Percentiles rank a stretch among this genome's conserved stretches.
Conservation (phyloP, 2,329 filamentous ascomycete genomes). For the Colletotrichum chrysophilum region DNA sequence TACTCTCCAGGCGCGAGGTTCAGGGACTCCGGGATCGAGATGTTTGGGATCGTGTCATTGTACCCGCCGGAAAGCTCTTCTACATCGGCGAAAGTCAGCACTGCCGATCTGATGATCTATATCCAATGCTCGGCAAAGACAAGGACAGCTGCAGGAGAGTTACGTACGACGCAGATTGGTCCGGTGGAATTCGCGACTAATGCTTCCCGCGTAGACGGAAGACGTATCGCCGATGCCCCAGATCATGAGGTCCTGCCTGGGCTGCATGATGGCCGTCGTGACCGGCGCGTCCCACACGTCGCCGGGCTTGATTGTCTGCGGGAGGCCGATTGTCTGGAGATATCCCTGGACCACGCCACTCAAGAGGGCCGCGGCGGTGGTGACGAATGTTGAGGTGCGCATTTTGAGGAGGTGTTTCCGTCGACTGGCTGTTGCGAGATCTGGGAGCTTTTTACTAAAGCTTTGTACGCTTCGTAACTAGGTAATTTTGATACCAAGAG, state of each 20-base stretch:
- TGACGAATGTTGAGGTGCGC: not conserved
- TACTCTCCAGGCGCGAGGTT: not conserved
- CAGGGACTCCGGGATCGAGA: not conserved
- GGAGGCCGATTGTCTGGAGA: not conserved
- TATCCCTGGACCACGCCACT: not conserved
- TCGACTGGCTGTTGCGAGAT: no score
- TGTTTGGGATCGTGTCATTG: not conserved
- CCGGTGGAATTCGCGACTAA: not conserved
- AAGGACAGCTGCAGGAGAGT: fast-evolving
- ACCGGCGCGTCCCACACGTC: not conserved
- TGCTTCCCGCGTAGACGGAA: not conserved
- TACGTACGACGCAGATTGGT: not conserved
- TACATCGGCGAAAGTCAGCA: not conserved
- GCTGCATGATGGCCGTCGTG: not conserved
- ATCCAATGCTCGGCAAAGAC: not conserved
- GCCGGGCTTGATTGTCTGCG: not conserved
- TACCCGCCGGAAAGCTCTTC: not conserved
- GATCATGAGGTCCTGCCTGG: not conserved
- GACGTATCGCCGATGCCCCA: not conserved
- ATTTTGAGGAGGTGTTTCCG: not conserved
- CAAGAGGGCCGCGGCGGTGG: not conserved
- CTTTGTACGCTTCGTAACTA: fast-evolving
- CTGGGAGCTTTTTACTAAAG: no score
- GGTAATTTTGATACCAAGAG: fast-evolving
- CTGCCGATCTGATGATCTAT: fast-evolving